Conservation (phyloP, 306 rosid species). For the Abrus precatorius region DNA sequence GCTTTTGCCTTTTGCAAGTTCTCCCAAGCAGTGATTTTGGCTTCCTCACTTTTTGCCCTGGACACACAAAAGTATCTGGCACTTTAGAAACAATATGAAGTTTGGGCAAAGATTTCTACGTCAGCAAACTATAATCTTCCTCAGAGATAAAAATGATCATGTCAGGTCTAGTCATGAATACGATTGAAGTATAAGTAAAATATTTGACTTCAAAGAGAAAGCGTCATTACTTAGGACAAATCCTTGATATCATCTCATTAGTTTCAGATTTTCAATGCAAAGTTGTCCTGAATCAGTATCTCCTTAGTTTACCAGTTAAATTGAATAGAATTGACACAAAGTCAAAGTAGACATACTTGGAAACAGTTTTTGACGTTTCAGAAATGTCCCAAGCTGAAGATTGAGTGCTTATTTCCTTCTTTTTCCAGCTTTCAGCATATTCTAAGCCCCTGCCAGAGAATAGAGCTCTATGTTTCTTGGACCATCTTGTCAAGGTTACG, state of each 20-base stretch:
- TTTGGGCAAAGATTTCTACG: background rate
- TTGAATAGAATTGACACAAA: slow-evolving; percentile 23
- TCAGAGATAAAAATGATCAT: background rate
- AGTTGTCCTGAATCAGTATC: background rate
- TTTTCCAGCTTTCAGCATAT: slow-evolving; percentile 67
- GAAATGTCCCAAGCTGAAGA: slow-evolving; percentile 74
- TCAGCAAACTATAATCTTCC: slow-evolving; percentile 12
- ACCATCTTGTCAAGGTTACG: slow-evolving; percentile 94
- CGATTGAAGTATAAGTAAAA: background rate
- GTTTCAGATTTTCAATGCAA: slow-evolving; percentile 1
- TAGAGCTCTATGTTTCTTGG: slow-evolving; percentile 82
- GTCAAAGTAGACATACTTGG: slow-evolving; percentile 66
- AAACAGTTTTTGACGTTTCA: slow-evolving; percentile 64
- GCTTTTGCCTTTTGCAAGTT: slow-evolving; percentile 98
- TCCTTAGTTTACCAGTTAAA: slow-evolving; percentile 26
- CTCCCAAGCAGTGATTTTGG: slow-evolving; percentile 96
- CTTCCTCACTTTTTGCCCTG: slow-evolving; percentile 95
- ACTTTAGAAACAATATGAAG: slow-evolving; percentile 41
- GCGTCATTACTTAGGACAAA: background rate
- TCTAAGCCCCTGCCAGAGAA: slow-evolving; percentile 79
- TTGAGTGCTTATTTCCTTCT: slow-evolving; percentile 65
- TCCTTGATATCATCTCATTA: background rate
- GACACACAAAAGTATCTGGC: slow-evolving; percentile 39
- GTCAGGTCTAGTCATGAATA: background rate
- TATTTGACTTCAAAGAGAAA: background rate